Evolutionary conservation across 108 stramenopile species (phyloP).

Genomic region (Pseudonitzschia delicatissima): DNA sequence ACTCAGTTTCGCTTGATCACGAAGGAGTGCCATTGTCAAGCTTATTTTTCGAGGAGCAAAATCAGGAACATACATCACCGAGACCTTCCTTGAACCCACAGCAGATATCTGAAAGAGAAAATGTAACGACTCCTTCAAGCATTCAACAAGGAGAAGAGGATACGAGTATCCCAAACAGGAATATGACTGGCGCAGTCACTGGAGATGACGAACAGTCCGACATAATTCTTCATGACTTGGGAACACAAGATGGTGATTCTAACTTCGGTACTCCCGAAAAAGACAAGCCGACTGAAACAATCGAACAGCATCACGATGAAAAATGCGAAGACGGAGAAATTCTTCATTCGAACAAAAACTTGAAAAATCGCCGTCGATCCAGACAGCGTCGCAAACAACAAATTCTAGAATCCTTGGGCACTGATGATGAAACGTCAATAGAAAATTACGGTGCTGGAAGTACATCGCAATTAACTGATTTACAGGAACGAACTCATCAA

Average conservation of each 20-base stretch:
- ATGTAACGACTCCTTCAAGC: neutral
- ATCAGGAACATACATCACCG: neutral
- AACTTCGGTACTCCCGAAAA: slow-evolving; percentile 11
- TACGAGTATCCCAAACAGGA: neutral
- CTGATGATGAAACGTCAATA: slow-evolving; percentile 21
- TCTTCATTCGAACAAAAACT: neutral
- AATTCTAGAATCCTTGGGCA: slow-evolving; percentile 4
- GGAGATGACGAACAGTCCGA: neutral
- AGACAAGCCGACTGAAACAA: neutral
- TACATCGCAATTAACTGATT: neutral
- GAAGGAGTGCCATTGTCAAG: too few species aligned
- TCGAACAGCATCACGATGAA: neutral
- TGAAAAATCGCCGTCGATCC: slow-evolving; percentile 16
- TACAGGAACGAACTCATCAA: slow-evolving; percentile 35
- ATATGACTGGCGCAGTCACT: neutral
- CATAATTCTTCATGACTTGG: too few species aligned
- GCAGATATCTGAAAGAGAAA: neutral
- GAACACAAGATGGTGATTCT: slow-evolving; percentile 12
- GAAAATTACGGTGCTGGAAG: slow-evolving; percentile 6
- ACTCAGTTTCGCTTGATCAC: too few species aligned
- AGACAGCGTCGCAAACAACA: slow-evolving; percentile 8
- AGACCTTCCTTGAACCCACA: neutral
- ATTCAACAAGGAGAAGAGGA: neutral
- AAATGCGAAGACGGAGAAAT: slow-evolving; percentile 4
- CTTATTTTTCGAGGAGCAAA: too few species aligned